Conservation (phyloP, 306 rosid genomes). For the Quercus rubra region DNA sequence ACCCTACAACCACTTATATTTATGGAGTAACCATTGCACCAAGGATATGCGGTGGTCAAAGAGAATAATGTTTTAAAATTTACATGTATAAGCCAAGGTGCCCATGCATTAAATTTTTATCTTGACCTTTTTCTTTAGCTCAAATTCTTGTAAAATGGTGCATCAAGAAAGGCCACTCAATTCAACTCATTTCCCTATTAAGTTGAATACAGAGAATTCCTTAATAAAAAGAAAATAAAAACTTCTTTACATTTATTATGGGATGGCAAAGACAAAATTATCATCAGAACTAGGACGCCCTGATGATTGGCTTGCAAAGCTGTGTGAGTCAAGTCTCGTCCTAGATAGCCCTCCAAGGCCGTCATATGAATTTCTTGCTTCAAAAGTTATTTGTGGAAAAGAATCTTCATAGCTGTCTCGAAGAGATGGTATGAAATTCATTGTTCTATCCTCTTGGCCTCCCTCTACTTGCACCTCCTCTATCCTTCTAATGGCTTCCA, state of each 20-base stretch:
- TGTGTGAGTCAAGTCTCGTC: conserved; percentile 22
- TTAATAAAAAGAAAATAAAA: not conserved
- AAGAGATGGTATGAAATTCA: conserved; percentile 35
- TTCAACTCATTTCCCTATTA: not conserved
- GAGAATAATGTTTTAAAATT: conserved; percentile 6
- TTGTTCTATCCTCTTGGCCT: conserved; percentile 24
- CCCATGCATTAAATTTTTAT: not conserved
- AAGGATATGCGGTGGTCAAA: not conserved
- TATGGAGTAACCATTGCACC: too few species aligned
- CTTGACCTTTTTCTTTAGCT: not conserved
- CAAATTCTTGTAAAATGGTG: not conserved
- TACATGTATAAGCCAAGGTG: not conserved
- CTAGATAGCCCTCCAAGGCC: conserved; percentile 8
- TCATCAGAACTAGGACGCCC: not conserved
- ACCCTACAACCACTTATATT: too few species aligned
- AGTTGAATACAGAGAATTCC: conserved; percentile 4
- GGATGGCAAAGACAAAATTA: conserved; percentile 20
- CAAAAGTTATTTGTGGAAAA: not conserved
- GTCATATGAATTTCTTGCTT: conserved; percentile 13
- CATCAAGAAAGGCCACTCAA: not conserved
- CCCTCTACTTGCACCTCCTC: conserved; percentile 28
- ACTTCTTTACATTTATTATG: conserved; percentile 16
- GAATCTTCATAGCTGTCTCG: conserved; percentile 35
- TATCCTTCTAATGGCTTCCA: conserved; percentile 58
- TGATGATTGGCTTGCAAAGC: conserved; percentile 22